These are phyloP conservation scores for Barnettozyma vustinii DNA, from an alignment of 805 yeast species.

Conservation along the genomic window DNA sequence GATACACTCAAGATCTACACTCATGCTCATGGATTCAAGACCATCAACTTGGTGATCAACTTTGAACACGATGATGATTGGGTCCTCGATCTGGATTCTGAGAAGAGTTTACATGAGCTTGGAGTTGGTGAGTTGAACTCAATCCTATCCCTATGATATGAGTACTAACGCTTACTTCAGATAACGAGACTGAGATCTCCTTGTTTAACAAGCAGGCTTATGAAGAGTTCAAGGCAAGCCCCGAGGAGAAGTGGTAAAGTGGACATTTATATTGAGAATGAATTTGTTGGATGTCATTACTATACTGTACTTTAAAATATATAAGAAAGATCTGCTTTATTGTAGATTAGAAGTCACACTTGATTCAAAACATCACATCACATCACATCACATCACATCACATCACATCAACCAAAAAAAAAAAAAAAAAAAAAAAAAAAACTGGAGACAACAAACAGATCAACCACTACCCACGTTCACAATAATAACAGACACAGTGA, in stretches of 20 bases:
- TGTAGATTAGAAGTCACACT: not conserved
- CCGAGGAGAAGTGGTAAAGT: constrained; percentile 85
- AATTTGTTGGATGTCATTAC: not conserved
- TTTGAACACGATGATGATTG: constrained; percentile 80
- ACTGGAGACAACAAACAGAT: not conserved
- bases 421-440: not conserved
- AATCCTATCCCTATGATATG: constrained; percentile 1
- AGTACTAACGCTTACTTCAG: constrained; percentile 26
- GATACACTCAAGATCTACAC: constrained; percentile 84
- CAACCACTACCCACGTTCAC: too few relatives aligned
- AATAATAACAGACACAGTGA: too few relatives aligned
- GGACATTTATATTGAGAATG: not conserved
- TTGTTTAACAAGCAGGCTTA: constrained; percentile 69
- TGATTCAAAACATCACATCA: too few relatives aligned
- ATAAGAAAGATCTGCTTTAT: too few relatives aligned
- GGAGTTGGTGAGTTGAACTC: constrained; percentile 22
- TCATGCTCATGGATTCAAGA: constrained; percentile 91
- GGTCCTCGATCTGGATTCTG: constrained; percentile 41
- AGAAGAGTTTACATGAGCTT: constrained; percentile 37
- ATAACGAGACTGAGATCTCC: constrained; percentile 90
- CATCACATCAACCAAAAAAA: too few relatives aligned
- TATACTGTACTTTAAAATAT: not conserved
- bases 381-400: too few relatives aligned
- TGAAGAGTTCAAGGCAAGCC: constrained; percentile 64
- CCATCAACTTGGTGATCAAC: constrained; percentile 87